A percentile compares a stretch with the other conserved stretches of the same genome.
These are phyloP conservation scores for Phylloporus rhodoxanthus DNA, from an alignment of 768 basidiomycete species.

Conservation along the genomic window DNA sequence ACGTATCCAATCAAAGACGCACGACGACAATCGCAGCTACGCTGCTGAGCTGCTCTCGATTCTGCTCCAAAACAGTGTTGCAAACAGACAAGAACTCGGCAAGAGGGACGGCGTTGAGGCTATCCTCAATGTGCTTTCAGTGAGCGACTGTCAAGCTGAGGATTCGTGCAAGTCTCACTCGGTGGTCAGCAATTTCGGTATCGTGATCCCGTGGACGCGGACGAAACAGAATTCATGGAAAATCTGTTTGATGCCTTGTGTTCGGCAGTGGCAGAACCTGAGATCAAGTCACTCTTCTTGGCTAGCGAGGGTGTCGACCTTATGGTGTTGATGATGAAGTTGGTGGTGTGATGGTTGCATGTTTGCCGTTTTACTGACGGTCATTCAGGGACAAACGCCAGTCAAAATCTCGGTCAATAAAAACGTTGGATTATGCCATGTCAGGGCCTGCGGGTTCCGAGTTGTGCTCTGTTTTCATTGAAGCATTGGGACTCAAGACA, in stretches of 20 bases:
- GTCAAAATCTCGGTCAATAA: constrained; percentile 79
- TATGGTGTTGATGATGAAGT: constrained; percentile 99
- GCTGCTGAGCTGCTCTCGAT: constrained; percentile 93
- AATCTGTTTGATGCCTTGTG: constrained; percentile 90
- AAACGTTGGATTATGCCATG: constrained; percentile 86
- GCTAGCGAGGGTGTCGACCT: constrained; percentile 90
- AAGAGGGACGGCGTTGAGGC: constrained; percentile 75
- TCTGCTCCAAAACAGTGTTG: constrained; percentile 66
- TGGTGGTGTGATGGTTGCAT: constrained; percentile 21
- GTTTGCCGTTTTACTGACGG: constrained; percentile 1
- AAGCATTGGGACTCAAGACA: constrained; percentile 81
- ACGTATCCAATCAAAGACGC: constrained; percentile 63
- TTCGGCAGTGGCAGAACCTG: constrained; percentile 72
- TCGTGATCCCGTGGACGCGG: constrained; percentile 76
- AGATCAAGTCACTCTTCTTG: constrained; percentile 78
- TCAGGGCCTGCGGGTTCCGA: constrained; percentile 65
- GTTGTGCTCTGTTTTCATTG: constrained; percentile 81
- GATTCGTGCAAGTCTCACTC: constrained; percentile 9
- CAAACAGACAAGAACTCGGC: constrained; percentile 64
- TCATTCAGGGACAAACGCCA: constrained; percentile 69
- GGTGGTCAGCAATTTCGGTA: constrained; percentile 72
- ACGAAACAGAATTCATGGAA: constrained; percentile 97
- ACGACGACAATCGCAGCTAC: constrained; percentile 90
- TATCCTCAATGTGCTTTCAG: constrained; percentile 72
- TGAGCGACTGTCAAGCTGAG: constrained; percentile 36